A percentile compares a stretch with the other conserved stretches of the same genome.
phyloP scores from a whole-genome alignment of 2,329 filamentous ascomycete genomes.

The Colletotrichum nymphaeae region DNA sequence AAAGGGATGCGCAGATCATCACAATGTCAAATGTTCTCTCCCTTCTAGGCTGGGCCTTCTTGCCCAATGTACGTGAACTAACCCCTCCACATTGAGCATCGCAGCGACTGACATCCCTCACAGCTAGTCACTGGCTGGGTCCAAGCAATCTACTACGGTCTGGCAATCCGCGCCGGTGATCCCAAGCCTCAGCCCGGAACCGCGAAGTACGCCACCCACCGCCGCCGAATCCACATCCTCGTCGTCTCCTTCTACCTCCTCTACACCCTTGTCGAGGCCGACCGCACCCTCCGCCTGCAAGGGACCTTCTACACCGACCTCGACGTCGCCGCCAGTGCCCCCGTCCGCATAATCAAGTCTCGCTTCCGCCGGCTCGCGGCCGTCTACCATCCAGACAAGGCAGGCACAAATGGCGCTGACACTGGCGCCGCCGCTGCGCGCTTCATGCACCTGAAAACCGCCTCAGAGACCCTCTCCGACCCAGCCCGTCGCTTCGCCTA shows the following conservation, averaged over 20 bases:
- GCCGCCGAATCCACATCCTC: conserved; percentile 83
- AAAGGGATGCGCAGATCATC: neutral
- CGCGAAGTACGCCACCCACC: conserved; percentile 77
- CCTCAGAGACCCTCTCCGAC: conserved; percentile 84
- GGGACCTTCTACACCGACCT: conserved; percentile 86
- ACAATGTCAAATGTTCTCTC: conserved; percentile 61
- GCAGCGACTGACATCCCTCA: conserved; percentile 13
- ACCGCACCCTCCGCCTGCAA: conserved; percentile 78
- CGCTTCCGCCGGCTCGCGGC: conserved; percentile 83
- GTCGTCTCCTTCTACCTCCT: conserved; percentile 87
- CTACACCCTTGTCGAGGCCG: conserved; percentile 93
- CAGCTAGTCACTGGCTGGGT: conserved; percentile 82
- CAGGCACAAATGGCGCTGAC: conserved; percentile 49
- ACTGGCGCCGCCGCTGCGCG: conserved; percentile 53
- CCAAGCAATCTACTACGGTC: conserved; percentile 85
- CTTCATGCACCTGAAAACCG: conserved; percentile 87
- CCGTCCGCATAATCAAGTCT: conserved; percentile 78
- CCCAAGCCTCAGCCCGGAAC: conserved; percentile 79
- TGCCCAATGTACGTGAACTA: conserved; percentile 59
- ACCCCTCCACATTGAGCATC: neutral
- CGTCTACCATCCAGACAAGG: conserved; percentile 87
- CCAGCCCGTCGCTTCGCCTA: conserved; percentile 86
- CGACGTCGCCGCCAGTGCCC: conserved; percentile 74
- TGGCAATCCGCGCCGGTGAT: conserved; percentile 90
- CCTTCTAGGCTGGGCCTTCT: conserved; percentile 67